Evolutionary conservation across 208 protist genomes (phyloP), one percentile per base, ranked within the genome.

Genomic region (Leishmania lainsoni): DNA sequence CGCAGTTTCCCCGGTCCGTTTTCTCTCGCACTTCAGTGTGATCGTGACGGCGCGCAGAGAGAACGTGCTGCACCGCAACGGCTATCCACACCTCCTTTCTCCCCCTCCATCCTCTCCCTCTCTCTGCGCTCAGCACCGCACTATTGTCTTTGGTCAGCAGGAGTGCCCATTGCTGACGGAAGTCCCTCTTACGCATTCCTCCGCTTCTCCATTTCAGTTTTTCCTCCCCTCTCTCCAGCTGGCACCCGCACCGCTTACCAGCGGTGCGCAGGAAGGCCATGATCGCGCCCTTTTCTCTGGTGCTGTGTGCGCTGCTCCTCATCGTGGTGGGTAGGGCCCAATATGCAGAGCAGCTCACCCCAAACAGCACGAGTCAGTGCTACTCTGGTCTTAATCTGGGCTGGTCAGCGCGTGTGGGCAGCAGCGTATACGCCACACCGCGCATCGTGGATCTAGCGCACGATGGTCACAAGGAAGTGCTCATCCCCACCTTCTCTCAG

Each of bases 381-480:
- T 79, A 85, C 45, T 70, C 81, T 48, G 86, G 89, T 22, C 83
- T 97, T 22, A 68, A 91, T 45, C 80, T 97, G 52, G 91, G 90
- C 76, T 97, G 96, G 93, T 87, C 93, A 14, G 80, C 94, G 45
- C 93, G 91, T 10, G 88, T 97, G 42, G 91, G 94, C 12, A 92
- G 91, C 81, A 93, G 91, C 75, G 83, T 97, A 29, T 87, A 93
- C 59, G 90, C 93, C 48, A 95, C 95, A 16, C 95, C 95, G 17
- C 86, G 87, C 48, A 89, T 98, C 69, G 91, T 95, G 10, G 93
- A 97, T 79, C 78, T 97, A 39, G 89, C 81, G 73, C 85, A 92
- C 78, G 88, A 96, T 75, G 94, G 92, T 22, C 80, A 91, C 35
- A 97, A 97, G 81, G 92, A 98, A 69, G 92, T 98, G 29, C 79